Evolutionary conservation across 345 rosid genomes (phyloP), one percentile per base, ranked within the genome.

Genomic region (Arabis hirsuta): DNA sequence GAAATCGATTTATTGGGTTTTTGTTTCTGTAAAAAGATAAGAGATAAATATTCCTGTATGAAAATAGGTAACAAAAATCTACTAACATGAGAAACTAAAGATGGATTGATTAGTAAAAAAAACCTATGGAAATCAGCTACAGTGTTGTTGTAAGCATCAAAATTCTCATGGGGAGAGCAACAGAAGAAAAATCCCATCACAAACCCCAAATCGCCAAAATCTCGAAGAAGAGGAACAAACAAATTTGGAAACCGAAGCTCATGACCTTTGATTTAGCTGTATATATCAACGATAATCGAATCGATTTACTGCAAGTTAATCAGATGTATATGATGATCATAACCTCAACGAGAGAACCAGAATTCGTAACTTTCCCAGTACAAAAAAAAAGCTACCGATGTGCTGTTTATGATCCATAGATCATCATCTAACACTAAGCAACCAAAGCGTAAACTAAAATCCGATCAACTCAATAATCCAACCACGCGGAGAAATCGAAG

Each of bases 401-500:
- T 41, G 3, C n/a, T 56, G 34, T 42, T 29, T 19, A 74, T 74
- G 67, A 59, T 55, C 50, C 31, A 41, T 19, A 32, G 6, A n/a
- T n/a, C n/a, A 41, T 55, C 48, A 4, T 27, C 36, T 32, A 38
- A 50, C 14, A 65, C 45, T 73, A 14, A 5, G 34, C 57, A 55
- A 46, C 6, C 31, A 54, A 24, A 32, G 12, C 76, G 6, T 32
- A 52, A 72, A 62, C 54, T 54, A 62, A 9, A 55, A 6, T n/a
- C 62, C 46, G 39, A 43, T n/a, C 45, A 44, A 45, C 56, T 43
- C 41, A 39, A 59, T 48, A 22, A 67, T 45, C 50, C 9, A 20
- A 80, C 31, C 24, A 41, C 31, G 72, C 32, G 39, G 65, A 78
- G 47, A 57, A 36, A 69, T 52, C 73, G 34, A 60, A 78, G 47